Base-by-base conservation (phyloP, 1,284 basidiomycete genomes). In the Cutaneotrichosporon dermatis region DNA sequence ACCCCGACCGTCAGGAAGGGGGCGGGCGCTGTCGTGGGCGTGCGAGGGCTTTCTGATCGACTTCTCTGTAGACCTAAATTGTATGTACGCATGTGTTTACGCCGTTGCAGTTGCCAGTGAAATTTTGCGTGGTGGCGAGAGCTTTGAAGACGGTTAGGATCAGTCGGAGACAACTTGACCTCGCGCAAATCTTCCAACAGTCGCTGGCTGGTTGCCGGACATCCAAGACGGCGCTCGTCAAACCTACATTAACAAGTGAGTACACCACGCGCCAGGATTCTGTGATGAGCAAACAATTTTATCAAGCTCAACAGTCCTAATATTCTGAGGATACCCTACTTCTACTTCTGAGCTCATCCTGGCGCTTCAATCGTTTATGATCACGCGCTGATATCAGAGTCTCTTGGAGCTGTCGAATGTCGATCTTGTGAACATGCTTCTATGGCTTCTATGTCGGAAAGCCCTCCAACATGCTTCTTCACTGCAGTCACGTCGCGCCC, bases 11-110 rank as follows among this genome's bases (percentile, higher is more conserved):
- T 58, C 40, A 61, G 61, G 64, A 62, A 64, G 65, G 58, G 61
- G 57, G 62, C 66, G 63, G 51, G 57, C 51, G 42, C 53, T 25
- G 49, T 57, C 68, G 74, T 69, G 75, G 73, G 73, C 68, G 59
- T 57, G 67, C 66, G 72, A 66, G 68, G 73, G 73, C 72, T 76
- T 75, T 76, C 75, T 76, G 75, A 76, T 76, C 75, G 75, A 73
- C 71, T 71, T 54, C 48, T 25, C 39, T 42, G n/a, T 15, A 39
- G 9, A 12, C 12, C 11, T 33, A 25, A 25, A 25, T 51, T 51
- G 37, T 51, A 40, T 39, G 37, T 41, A 33, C 39, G 25, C 36
- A 33, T 40, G 10, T 51, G 37, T 40, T 51, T 49, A 36, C 46
- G 25, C 25, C 25, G 25, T 25, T 49, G 46, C 46, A 36, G 46